These are phyloP conservation scores for Coniochaeta sp. DNA, from an alignment of 2,329 filamentous ascomycete species.

Conservation along the genomic window DNA sequence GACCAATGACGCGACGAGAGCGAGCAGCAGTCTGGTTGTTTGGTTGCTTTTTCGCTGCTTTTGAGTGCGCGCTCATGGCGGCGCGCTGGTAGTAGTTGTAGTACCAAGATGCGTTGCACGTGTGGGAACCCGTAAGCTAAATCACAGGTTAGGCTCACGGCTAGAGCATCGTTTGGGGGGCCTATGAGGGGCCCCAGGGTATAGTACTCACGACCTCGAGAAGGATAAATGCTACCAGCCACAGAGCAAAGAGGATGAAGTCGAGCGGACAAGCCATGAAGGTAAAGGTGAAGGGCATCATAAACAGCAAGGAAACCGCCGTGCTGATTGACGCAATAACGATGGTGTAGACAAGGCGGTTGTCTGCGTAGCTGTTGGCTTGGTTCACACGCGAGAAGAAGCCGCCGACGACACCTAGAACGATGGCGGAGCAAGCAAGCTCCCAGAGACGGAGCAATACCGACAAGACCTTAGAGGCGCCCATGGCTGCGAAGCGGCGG, in stretches of 20 bases:
- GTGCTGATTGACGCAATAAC: slow-evolving; percentile 2
- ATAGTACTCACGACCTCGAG: background rate
- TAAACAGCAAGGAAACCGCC: slow-evolving; percentile 2
- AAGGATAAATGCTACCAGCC: slow-evolving; percentile 1
- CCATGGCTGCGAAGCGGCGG: too few species aligned
- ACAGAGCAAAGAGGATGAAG: slow-evolving; percentile 3
- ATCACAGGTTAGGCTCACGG: too few species aligned
- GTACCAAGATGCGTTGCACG: background rate
- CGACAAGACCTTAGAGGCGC: background rate
- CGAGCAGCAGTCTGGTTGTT: too few species aligned
- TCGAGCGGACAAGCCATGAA: slow-evolving; percentile 6
- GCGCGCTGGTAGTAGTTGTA: too few species aligned
- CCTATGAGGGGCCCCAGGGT: background rate
- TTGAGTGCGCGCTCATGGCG: too few species aligned
- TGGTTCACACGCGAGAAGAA: slow-evolving; percentile 2
- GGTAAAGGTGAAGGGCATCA: slow-evolving; percentile 4
- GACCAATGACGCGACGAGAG: too few species aligned
- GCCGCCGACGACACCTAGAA: slow-evolving; percentile 3
- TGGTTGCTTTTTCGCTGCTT: too few species aligned
- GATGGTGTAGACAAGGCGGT: slow-evolving; percentile 3
- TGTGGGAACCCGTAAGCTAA: background rate
- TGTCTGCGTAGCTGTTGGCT: background rate
- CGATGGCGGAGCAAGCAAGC: background rate
- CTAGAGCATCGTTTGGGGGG: too few species aligned
- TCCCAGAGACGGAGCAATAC: slow-evolving; percentile 4